Evolutionary conservation across 1,284 basidiomycete genomes (phyloP).

Genomic region (Laetiporus sulphureus): DNA sequence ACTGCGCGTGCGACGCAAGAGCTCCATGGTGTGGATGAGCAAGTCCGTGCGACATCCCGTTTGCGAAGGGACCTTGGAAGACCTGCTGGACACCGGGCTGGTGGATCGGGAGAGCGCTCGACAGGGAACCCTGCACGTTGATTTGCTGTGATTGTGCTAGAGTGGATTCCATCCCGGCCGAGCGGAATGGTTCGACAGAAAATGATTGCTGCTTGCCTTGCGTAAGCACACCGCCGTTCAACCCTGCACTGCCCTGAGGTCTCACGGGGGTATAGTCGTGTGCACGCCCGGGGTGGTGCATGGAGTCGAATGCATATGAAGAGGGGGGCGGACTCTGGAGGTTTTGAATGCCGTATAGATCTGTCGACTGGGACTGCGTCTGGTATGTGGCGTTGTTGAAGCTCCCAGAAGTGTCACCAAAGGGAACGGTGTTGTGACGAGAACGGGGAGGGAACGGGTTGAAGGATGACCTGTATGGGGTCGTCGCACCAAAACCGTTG

Average conservation of each 20-base stretch:
- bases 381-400: slow-evolving; percentile 20
- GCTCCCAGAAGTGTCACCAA: slow-evolving; percentile 28
- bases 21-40: slow-evolving; percentile 33
- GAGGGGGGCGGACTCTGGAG: slow-evolving; percentile 14
- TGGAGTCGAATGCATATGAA: slow-evolving; percentile 20
- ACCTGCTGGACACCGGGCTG: slow-evolving; percentile 21
- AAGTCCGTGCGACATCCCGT: slow-evolving; percentile 20
- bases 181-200: slow-evolving; percentile 16
- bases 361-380: slow-evolving; percentile 18
- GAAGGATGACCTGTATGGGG: slow-evolving; percentile 29
- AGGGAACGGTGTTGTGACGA: slow-evolving; percentile 25
- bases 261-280: slow-evolving; percentile 23
- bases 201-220: slow-evolving; percentile 18
- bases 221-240: slow-evolving; percentile 14
- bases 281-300: slow-evolving; percentile 19
- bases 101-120: slow-evolving; percentile 12
- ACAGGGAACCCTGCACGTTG: slow-evolving; percentile 8
- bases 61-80: slow-evolving; percentile 27
- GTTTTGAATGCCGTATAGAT: slow-evolving; percentile 21
- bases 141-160: slow-evolving; percentile 13
- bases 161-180: slow-evolving; percentile 18
- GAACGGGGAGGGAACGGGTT: slow-evolving; percentile 28
- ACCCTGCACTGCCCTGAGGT: slow-evolving; percentile 15
- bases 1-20: slow-evolving; percentile 64
- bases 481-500: slow-evolving; percentile 32